Conservation (phyloP, 1,284 basidiomycete species). For the Sanghuangporus baumii region DNA sequence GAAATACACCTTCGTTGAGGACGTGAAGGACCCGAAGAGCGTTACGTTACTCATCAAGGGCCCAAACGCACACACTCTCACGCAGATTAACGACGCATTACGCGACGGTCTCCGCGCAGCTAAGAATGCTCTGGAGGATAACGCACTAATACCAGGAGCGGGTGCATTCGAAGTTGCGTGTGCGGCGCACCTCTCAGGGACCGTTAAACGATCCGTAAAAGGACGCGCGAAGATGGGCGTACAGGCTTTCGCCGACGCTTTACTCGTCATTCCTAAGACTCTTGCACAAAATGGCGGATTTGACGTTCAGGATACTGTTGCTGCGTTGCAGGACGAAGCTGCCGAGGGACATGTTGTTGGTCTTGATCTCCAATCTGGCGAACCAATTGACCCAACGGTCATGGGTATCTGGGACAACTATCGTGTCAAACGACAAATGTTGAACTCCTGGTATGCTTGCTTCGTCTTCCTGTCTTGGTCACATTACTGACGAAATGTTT, state of each 20-base stretch:
- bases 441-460: slow-evolving; percentile 81
- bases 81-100: slow-evolving; percentile 95
- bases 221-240: slow-evolving; percentile 98
- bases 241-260: slow-evolving; percentile 93
- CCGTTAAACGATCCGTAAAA: slow-evolving; percentile 83
- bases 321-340: slow-evolving; percentile 91
- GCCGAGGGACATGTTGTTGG: slow-evolving; percentile 89
- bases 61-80: slow-evolving; percentile 95
- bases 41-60: slow-evolving; percentile 98
- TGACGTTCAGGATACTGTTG: slow-evolving; percentile 95
- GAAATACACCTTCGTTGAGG: slow-evolving; percentile 98
- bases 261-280: slow-evolving; percentile 95
- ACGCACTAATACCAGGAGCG: slow-evolving; percentile 85
- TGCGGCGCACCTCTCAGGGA: slow-evolving; percentile 74
- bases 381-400: slow-evolving; percentile 93
- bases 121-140: slow-evolving; percentile 96
- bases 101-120: slow-evolving; percentile 95
- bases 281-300: slow-evolving; percentile 95
- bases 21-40: slow-evolving; percentile 93
- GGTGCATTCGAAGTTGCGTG: slow-evolving; percentile 98
- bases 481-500: slow-evolving; percentile 19
- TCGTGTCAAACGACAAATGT: slow-evolving; percentile 96
- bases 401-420: slow-evolving; percentile 99
- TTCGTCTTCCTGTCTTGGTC: slow-evolving; percentile 6
- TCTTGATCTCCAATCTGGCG: slow-evolving; percentile 88